A percentile compares a stretch with the other conserved stretches of the same genome.
phyloP scores from a whole-genome alignment of 2,329 filamentous ascomycete species.

The Dryadomyces quercivorus region DNA sequence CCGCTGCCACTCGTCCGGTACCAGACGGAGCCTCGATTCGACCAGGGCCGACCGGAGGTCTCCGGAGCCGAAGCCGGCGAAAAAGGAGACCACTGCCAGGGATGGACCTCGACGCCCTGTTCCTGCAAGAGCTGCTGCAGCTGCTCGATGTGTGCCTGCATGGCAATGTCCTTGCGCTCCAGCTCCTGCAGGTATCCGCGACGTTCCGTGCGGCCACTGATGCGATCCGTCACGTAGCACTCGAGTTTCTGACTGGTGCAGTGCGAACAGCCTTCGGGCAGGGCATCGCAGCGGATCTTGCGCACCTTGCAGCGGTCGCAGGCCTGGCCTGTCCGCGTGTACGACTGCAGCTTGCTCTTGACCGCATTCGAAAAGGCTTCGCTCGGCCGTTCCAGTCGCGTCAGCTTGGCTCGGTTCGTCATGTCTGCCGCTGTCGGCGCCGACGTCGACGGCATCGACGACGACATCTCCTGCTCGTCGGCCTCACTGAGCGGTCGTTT shows the following conservation, averaged over 20 bases:
- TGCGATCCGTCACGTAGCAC: conserved; percentile 77
- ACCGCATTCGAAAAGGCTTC: conserved; percentile 44
- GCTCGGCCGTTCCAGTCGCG: conserved; percentile 32
- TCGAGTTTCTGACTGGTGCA: conserved; percentile 65
- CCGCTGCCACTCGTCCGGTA: not conserved
- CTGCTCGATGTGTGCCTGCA: conserved; percentile 54
- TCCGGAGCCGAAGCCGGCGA: conserved; percentile 16
- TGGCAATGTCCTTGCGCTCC: conserved; percentile 57
- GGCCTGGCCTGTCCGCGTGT: conserved; percentile 63
- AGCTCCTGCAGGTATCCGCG: conserved; percentile 68
- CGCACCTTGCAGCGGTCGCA: conserved; percentile 82
- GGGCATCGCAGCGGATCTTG: conserved; percentile 78
- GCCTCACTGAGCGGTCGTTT: not conserved
- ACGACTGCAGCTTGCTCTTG: conserved; percentile 41
- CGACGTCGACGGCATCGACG: not conserved
- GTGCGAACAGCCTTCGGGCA: conserved; percentile 69
- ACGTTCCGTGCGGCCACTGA: conserved; percentile 68
- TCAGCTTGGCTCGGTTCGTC: conserved; percentile 26
- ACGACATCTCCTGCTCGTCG: too few species aligned
- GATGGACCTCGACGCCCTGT: conserved; percentile 48
- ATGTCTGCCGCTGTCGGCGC: not conserved
- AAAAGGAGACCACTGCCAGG: conserved; percentile 27
- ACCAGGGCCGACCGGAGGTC: conserved; percentile 21
- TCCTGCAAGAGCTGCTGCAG: conserved; percentile 54
- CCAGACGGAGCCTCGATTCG: conserved; percentile 24